Conservation (phyloP, 2,329 filamentous ascomycete genomes). For the Monascus ruber region DNA sequence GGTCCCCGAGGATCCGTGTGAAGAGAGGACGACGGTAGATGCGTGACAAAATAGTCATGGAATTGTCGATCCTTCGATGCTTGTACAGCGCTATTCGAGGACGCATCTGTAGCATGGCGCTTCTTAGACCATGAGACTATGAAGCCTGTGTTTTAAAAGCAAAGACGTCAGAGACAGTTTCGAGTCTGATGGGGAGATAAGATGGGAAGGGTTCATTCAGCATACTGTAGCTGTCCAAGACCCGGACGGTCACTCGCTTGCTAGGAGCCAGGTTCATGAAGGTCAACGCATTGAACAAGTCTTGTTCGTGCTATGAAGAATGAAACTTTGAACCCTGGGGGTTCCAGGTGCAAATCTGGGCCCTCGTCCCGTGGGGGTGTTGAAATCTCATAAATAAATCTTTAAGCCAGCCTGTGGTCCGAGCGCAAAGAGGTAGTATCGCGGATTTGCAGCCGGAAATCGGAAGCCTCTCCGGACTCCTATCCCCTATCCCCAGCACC, state of each 20-base stretch:
- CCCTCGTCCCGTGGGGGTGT: too few relatives aligned
- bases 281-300: conserved; percentile 13
- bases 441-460: too few relatives aligned
- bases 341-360: too few relatives aligned
- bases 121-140: conserved; percentile 2
- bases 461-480: too few relatives aligned
- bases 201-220: neutral
- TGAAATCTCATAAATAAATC: too few relatives aligned
- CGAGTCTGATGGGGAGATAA: too few relatives aligned
- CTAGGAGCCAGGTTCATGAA: conserved; percentile 29
- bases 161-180: too few relatives aligned
- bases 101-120: conserved; percentile 12
- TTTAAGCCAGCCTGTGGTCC: too few relatives aligned
- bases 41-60: conserved; percentile 95
- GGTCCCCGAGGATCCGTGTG: conserved; percentile 68
- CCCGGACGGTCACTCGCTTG: conserved; percentile 28
- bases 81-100: conserved; percentile 5
- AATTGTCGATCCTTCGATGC: conserved; percentile 45
- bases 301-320: neutral
- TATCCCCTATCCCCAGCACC: too few relatives aligned
- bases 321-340: neutral
- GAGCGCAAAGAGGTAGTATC: too few relatives aligned
- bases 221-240: conserved; percentile 28
- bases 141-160: neutral
- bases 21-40: conserved; percentile 83